Percentiles rank a stretch among this genome's conserved stretches.
phyloP scores from a whole-genome alignment of 441 rosid genomes.

The Francoa sonchifolia region DNA sequence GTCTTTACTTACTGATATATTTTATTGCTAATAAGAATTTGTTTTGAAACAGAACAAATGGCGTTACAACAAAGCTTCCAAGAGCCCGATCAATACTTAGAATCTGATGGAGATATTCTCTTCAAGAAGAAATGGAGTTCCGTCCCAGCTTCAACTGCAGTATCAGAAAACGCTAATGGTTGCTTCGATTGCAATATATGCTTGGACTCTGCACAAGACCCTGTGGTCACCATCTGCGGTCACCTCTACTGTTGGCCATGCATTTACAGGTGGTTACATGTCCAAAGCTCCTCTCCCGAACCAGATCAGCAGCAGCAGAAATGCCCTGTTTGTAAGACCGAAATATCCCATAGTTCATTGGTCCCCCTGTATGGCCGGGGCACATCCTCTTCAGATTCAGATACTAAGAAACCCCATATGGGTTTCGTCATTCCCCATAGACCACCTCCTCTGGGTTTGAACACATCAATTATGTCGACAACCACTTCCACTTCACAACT shows the following conservation, averaged over 20 bases:
- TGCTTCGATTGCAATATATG: conserved; percentile 59
- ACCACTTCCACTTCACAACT: conserved; percentile 15
- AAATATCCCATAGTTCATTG: conserved; percentile 33
- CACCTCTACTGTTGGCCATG: conserved; percentile 70
- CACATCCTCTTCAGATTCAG: conserved; percentile 15
- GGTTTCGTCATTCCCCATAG: conserved; percentile 27
- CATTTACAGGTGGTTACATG: conserved; percentile 46
- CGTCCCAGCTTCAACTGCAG: conserved; percentile 12
- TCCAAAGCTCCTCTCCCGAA: conserved; percentile 17
- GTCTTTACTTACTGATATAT: too few species aligned
- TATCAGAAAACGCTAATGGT: conserved; percentile 20
- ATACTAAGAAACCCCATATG: conserved; percentile 9
- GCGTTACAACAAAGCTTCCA: conserved; percentile 27
- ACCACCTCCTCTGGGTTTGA: conserved; percentile 30
- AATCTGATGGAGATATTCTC: conserved; percentile 17
- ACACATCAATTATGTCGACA: too few species aligned
- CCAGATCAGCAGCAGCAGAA: conserved; percentile 20
- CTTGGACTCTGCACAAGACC: conserved; percentile 47
- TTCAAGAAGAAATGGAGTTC: conserved; percentile 30
- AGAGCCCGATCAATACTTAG: conserved; percentile 20
- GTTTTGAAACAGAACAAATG: conserved; percentile 13
- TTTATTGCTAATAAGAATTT: conserved; percentile 7
- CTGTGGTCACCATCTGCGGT: conserved; percentile 60
- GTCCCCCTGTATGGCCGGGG: conserved; percentile 58
- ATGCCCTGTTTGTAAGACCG: conserved; percentile 58